These are phyloP conservation scores for Phellinidium pouzarii DNA, from an alignment of 1,284 basidiomycete genomes.

Conservation along the genomic window DNA sequence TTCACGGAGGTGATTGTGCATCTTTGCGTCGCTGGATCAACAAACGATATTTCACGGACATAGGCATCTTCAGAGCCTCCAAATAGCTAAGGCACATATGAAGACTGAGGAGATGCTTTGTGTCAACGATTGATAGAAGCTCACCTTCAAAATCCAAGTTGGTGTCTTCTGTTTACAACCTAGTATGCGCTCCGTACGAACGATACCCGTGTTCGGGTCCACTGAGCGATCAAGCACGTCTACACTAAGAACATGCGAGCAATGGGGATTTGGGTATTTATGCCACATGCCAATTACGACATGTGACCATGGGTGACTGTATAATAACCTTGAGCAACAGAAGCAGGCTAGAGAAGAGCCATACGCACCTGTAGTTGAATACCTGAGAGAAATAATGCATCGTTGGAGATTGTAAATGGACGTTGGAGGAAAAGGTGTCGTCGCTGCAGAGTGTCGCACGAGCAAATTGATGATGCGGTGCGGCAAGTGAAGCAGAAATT, in stretches of 20 bases:
- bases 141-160: constrained; percentile 76
- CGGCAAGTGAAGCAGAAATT: background rate
- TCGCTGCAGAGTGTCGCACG: background rate
- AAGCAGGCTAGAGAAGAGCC: background rate
- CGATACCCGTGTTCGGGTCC: constrained; percentile 77
- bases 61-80: constrained; percentile 90
- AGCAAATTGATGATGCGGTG: background rate
- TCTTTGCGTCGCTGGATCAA: constrained; percentile 74
- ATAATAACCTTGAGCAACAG: constrained; percentile 6
- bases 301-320: constrained; percentile 82
- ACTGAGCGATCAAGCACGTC: constrained; percentile 84
- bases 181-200: constrained; percentile 81
- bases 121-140: constrained; percentile 24
- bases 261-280: constrained; percentile 93
- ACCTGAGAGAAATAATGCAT: constrained; percentile 24
- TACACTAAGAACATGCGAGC: constrained; percentile 86
- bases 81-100: constrained; percentile 50
- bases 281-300: constrained; percentile 87
- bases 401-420: constrained; percentile 12
- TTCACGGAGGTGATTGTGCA: constrained; percentile 86
- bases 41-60: constrained; percentile 88
- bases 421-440: background rate
- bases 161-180: constrained; percentile 85
- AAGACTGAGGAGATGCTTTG: constrained; percentile 12
- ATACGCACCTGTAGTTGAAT: constrained; percentile 26